These are phyloP conservation scores for Paramecium primaurelia DNA, from an alignment of 73 alveolate genomes.

Conservation along the genomic window DNA sequence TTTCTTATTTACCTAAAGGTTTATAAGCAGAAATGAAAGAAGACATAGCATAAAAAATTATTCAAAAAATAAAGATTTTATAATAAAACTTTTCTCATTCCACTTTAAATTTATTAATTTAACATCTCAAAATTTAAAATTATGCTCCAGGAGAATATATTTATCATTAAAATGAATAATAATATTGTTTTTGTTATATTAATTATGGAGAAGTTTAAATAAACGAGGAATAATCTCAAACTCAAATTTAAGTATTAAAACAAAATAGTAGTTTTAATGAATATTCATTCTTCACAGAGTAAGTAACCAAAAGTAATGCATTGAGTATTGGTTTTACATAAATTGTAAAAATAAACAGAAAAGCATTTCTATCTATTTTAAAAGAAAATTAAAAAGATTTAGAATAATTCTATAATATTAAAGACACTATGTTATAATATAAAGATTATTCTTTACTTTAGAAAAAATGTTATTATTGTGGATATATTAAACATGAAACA, in stretches of 20 bases:
- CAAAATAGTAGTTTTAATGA: neutral
- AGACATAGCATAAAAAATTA: neutral
- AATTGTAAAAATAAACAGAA: neutral
- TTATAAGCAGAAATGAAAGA: neutral
- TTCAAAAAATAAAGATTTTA: neutral
- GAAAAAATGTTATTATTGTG: neutral
- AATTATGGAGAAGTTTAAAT: neutral
- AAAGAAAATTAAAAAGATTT: neutral
- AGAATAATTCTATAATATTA: neutral
- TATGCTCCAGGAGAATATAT: neutral
- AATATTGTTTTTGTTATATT: neutral
- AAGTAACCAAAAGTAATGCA: neutral
- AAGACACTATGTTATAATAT: neutral
- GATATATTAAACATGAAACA: neutral
- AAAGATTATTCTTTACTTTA: neutral
- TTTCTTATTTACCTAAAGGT: neutral
- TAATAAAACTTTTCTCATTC: neutral
- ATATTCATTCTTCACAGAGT: neutral
- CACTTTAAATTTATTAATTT: neutral
- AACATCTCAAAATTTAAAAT: neutral
- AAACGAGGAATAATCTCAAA: neutral
- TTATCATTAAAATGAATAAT: neutral
- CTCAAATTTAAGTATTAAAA: neutral
- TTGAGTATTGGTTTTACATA: neutral
- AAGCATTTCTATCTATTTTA: neutral